Evolutionary conservation across 1,284 basidiomycete genomes (phyloP), one percentile per base, ranked within the genome.

Genomic region (Mycosarcoma mackinlayi): DNA sequence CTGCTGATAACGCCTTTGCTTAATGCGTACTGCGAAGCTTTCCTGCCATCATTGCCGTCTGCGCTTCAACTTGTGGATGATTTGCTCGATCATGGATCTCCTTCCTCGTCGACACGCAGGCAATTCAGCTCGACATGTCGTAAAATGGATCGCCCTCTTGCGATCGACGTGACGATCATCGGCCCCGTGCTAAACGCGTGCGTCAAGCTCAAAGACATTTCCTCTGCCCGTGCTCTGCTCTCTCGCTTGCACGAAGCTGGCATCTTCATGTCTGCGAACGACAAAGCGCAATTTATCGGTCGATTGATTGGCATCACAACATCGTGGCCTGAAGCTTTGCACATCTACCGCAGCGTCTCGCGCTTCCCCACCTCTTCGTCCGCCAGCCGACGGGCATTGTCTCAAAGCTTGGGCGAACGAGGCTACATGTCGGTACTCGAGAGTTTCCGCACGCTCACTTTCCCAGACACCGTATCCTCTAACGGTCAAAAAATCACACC

Each of bases 401-500:
- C 10, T 5, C 14, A 14, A 31, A 56, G 49, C 9, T 41, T 60
- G 16, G 54, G 55, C 34, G 49, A 45, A 14, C 13, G 19, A 6
- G 69, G 53, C n/a, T 73, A 67, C 41, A 30, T 55, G 18, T 38
- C 34, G 8, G 27, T 69, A 1, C 53, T 72, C n/a, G 41, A 64
- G 16, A 38, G 23, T 16, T 54, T 69, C 30, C 31, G 47, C 14
- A 21, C 46, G 16, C 63, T 73, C 34, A 18, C 30, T 4, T 54
- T 68, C 16, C 11, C 50, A 24, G 37, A 47, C 8, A 31, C 33
- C 23, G 38, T 25, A 38, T 25, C 21, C 6, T 24, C 21, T 14
- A 28, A n/a, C 18, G 11, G 14, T 27, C 28, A 14, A 13, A 21
- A n/a, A n/a, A n/a, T n/a, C n/a, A n/a, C 42, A 38, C 81, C 87